Evolutionary conservation across 441 rosid genomes (phyloP).

Genomic region (Pelargonium cotyledonis): DNA sequence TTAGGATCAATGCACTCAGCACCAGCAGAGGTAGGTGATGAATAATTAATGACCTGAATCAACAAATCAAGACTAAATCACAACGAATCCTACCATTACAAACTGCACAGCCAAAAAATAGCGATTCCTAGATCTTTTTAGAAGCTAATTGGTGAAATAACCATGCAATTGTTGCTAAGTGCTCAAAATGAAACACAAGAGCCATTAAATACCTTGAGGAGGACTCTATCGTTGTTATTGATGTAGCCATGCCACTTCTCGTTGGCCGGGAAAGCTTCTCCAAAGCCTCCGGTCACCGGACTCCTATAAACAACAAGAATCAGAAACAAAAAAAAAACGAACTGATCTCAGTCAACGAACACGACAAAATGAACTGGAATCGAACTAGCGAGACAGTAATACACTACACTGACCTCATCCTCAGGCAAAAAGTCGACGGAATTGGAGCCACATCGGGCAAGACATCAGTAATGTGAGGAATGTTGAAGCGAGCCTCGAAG

Average conservation of each 20-base stretch:
- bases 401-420: slow-evolving; percentile 51
- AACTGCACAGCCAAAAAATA: not conserved
- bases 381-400: not conserved
- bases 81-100: not conserved
- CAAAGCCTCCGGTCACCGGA: slow-evolving; percentile 61
- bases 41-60: slow-evolving; percentile 64
- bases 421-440: slow-evolving; percentile 87
- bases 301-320: slow-evolving; percentile 36
- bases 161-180: not conserved
- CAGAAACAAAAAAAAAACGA: not conserved
- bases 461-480: slow-evolving; percentile 73
- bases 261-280: slow-evolving; percentile 79
- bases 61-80: slow-evolving; percentile 4
- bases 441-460: slow-evolving; percentile 59
- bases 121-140: not conserved
- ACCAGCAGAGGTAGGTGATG: slow-evolving; percentile 89
- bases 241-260: slow-evolving; percentile 97
- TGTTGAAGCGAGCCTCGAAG: slow-evolving; percentile 58
- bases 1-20: slow-evolving; percentile 82
- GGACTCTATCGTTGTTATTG: slow-evolving; percentile 81
- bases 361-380: not conserved
- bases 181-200: not conserved
- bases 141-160: not conserved
- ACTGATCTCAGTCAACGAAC: not conserved
- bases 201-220: slow-evolving; percentile 58